Evolutionary conservation across 306 rosid species (phyloP).

Genomic region (Dryas drummondii): DNA sequence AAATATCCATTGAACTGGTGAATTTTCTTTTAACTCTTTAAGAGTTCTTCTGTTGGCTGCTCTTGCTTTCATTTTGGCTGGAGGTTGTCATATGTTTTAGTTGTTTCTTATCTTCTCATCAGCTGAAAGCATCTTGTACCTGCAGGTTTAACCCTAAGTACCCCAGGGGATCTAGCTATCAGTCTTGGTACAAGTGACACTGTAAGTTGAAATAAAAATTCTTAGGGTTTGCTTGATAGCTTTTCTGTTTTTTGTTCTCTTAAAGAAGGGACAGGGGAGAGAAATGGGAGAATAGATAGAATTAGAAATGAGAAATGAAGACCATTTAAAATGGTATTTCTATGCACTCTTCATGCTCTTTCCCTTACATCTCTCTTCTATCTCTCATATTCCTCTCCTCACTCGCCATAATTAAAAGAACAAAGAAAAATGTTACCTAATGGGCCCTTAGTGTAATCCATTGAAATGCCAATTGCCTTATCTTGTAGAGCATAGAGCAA

Average conservation of each 20-base stretch:
- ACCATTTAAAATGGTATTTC: neutral
- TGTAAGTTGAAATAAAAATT: conserved; percentile 48
- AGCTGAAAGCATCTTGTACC: conserved; percentile 22
- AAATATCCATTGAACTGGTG: neutral
- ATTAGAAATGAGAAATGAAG: neutral
- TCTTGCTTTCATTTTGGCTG: neutral
- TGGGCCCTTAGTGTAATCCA: neutral
- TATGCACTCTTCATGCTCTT: neutral
- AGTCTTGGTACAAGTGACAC: conserved; percentile 99
- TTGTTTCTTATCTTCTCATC: neutral
- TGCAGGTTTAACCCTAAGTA: conserved; percentile 90
- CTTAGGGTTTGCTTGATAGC: neutral
- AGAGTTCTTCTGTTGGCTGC: neutral
- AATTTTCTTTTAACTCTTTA: neutral
- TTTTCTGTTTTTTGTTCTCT: neutral
- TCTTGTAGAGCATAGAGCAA: conserved; percentile 7
- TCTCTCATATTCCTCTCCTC: neutral
- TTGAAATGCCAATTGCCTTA: neutral
- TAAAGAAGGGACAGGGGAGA: neutral
- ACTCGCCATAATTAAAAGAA: neutral
- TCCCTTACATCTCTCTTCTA: neutral
- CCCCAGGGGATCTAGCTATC: conserved; percentile 93
- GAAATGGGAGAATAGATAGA: neutral
- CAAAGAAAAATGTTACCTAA: neutral
- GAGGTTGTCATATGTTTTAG: neutral